A percentile compares a stretch with the other conserved stretches of the same genome.
These are phyloP conservation scores for Pichia manshurica DNA, from an alignment of 805 yeast genomes.

Conservation along the genomic window DNA sequence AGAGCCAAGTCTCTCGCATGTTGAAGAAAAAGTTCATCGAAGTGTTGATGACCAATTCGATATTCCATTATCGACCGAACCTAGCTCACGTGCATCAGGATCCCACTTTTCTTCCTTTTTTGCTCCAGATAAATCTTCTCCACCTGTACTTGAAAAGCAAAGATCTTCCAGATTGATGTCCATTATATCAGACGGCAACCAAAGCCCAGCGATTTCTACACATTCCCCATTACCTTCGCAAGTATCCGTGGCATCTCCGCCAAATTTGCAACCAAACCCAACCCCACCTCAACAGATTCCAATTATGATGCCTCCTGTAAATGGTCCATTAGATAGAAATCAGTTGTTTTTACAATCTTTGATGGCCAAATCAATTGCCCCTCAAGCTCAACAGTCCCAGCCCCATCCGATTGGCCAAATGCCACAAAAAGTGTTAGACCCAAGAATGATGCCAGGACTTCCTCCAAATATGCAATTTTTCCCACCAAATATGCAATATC, in stretches of 20 bases:
- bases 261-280: conserved; percentile 14
- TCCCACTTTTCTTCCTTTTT: conserved; percentile 24
- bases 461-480: conserved; percentile 1
- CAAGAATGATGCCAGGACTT: conserved; percentile 3
- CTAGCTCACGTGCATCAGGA: conserved; percentile 12
- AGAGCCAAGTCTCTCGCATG: not conserved
- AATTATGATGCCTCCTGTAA: not conserved
- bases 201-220: not conserved
- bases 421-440: not conserved
- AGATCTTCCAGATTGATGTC: conserved; percentile 19
- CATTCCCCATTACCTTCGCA: conserved; percentile 3
- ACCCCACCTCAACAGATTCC: not conserved
- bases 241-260: conserved; percentile 7
- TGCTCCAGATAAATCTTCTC: conserved; percentile 29
- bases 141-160: not conserved
- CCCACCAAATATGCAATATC: conserved; percentile 1
- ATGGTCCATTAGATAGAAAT: not conserved
- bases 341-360: conserved; percentile 3
- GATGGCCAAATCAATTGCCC: not conserved
- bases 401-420: not conserved
- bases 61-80: conserved; percentile 1
- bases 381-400: not conserved
- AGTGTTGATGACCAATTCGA: conserved; percentile 14
- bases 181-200: not conserved
- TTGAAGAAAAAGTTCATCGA: not conserved